Evolutionary conservation across 2,329 filamentous ascomycete species (phyloP).

Genomic region (Alternaria sp.): DNA sequence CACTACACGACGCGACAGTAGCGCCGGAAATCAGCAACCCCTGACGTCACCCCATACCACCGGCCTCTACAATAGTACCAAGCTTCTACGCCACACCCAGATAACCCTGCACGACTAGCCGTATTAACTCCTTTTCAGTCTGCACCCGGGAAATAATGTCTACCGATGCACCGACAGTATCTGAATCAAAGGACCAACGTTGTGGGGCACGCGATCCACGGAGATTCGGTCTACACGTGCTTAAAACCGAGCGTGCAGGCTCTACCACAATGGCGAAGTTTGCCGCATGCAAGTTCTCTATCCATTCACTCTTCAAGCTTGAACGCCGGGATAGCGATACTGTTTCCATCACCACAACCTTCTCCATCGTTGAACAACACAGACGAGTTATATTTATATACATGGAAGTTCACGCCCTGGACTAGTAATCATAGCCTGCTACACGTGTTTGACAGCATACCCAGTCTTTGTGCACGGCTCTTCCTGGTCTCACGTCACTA

Average conservation of each 20-base stretch:
- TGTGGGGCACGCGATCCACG: not conserved
- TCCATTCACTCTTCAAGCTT: not conserved
- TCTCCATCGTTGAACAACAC: not conserved
- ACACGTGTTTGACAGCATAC: not conserved
- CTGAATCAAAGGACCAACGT: not conserved
- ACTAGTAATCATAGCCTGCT: not conserved
- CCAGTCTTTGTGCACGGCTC: not conserved
- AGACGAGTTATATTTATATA: not conserved
- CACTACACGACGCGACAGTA: not conserved
- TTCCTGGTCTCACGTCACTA: not conserved
- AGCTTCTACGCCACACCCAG: not conserved
- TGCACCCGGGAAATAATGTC: not conserved
- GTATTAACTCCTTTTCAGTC: not conserved
- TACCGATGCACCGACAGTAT: constrained; percentile 1
- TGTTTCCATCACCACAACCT: not conserved
- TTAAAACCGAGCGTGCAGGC: constrained; percentile 4
- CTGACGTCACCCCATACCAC: not conserved
- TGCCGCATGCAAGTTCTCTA: not conserved
- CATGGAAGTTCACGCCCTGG: not conserved
- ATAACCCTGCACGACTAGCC: not conserved
- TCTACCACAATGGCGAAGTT: not conserved
- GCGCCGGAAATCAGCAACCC: not conserved
- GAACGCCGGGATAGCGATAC: not conserved
- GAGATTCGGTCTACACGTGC: not conserved
- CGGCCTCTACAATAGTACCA: not conserved